Evolutionary conservation across 805 yeast species (phyloP), one percentile per base, ranked within the genome.

Genomic region (Candida maris): DNA sequence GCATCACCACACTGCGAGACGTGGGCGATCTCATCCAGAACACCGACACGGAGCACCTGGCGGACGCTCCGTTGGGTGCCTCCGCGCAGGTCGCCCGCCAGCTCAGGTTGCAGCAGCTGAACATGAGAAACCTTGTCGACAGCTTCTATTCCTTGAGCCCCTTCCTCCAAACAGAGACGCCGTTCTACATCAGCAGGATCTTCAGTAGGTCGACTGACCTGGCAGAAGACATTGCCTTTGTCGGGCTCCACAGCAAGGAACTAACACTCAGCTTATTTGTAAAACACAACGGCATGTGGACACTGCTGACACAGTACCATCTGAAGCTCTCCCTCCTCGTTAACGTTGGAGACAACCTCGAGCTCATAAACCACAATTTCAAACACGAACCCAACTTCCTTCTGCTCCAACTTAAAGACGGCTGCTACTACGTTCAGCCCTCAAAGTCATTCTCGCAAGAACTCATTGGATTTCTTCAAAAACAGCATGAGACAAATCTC

Each of bases 171-270:
- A 41, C 45, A 0, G 52, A 49, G 8, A 31, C 46, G 3, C 53
- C 64, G 5, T 59, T 65, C 32, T 63, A 61, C 34, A 54, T 68
- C 3, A 65, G 71, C 36, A 62, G 68, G 34, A 44, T 57, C 1
- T 48, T 48, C 15, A 34, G 48, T 3, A 33, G 52, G 5, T 51
- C 61, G 8, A 40, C 58, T 16, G 52, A 58, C 13, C 5, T 59
- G 3, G 32, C 28, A 10, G 61, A 59, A 25, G 57, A 54, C 3
- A 14, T 57, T 14, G 46, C 46, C 24, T 40, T 59, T 13, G 29
- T 29, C 4, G 34, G 35, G 4, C 19, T 52, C 12, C 48, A 42
- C 12, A 22, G 36, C 7, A 55, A 48, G 9, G 51, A 59, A 1
- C 36, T 52, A 4, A 49, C 62, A 0, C 16, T 56, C 19, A 57